These are phyloP conservation scores for Kandelia obovata DNA, from an alignment of 345 rosid species.

Conservation along the genomic window DNA sequence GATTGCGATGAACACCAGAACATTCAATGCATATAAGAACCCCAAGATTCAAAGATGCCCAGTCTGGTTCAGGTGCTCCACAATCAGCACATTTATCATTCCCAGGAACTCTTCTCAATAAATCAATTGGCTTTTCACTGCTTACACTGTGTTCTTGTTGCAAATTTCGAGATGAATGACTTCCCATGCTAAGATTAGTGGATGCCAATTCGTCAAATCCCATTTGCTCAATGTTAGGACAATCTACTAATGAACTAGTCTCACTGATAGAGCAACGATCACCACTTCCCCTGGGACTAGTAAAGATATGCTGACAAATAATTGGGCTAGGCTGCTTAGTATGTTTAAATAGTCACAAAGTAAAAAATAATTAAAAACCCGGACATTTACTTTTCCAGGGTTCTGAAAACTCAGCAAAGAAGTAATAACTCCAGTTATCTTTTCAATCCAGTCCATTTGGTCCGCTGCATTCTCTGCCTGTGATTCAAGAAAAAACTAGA, in stretches of 20 bases:
- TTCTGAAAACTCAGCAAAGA: slow-evolving; percentile 59
- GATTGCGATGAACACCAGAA: slow-evolving; percentile 80
- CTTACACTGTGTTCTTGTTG: slow-evolving; percentile 35
- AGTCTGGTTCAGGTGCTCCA: slow-evolving; percentile 75
- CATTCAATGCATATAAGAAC: slow-evolving; percentile 74
- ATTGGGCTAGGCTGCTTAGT: slow-evolving; percentile 16
- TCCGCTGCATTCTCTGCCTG: slow-evolving; percentile 82
- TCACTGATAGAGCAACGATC: slow-evolving; percentile 46
- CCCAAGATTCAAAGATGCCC: slow-evolving; percentile 83
- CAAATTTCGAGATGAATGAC: slow-evolving; percentile 40
- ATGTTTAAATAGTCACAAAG: not conserved
- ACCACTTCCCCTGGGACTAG: slow-evolving; percentile 32
- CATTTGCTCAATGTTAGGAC: slow-evolving; percentile 40
- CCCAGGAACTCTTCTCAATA: slow-evolving; percentile 57
- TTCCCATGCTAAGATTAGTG: slow-evolving; percentile 35
- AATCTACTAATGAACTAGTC: slow-evolving; percentile 41
- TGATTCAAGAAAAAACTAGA: slow-evolving; percentile 22
- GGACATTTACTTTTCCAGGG: slow-evolving; percentile 48
- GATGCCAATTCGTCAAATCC: slow-evolving; percentile 34
- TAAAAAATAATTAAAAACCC: not conserved
- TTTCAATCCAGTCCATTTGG: slow-evolving; percentile 85
- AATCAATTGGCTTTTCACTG: slow-evolving; percentile 59
- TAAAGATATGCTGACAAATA: slow-evolving; percentile 45
- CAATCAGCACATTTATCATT: slow-evolving; percentile 79
- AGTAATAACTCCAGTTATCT: slow-evolving; percentile 73